Percentiles rank a stretch among this genome's conserved stretches.
phyloP scores from a whole-genome alignment of 2,329 filamentous ascomycete species.

The Thermothelomyces thermophilus region DNA sequence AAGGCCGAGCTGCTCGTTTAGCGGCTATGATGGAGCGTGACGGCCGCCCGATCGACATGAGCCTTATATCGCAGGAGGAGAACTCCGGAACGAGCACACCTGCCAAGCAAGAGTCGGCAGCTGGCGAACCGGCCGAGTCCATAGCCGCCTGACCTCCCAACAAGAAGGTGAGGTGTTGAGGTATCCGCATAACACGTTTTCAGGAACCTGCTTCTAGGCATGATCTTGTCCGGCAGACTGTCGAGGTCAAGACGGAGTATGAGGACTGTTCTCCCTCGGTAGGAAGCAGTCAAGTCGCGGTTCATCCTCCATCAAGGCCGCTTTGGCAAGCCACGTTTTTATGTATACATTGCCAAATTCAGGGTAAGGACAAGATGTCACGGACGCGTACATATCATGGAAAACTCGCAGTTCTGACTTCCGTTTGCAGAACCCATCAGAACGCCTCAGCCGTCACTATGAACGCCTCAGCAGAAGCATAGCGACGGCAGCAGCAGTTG shows the following conservation, averaged over 20 bases:
- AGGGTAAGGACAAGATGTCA: no score
- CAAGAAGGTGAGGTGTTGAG: background rate
- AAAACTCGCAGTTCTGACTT: background rate
- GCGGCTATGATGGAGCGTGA: conserved; percentile 46
- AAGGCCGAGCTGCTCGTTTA: conserved; percentile 47
- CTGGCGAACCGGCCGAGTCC: background rate
- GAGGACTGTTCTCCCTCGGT: no score
- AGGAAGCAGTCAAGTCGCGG: no score
- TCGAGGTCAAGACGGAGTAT: no score
- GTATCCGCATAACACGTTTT: no score
- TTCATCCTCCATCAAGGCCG: no score
- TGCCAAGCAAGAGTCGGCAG: background rate
- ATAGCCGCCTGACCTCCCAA: background rate
- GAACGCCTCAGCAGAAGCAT: background rate
- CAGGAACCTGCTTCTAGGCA: no score
- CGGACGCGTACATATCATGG: background rate
- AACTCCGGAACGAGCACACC: conserved; percentile 4
- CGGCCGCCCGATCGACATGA: conserved; percentile 21
- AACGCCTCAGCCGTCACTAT: background rate
- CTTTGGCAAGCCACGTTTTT: no score
- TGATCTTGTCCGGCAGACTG: no score
- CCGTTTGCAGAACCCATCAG: background rate
- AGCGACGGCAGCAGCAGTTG: background rate
- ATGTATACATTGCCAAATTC: no score
- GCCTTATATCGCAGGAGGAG: conserved; percentile 1